phyloP scores from a whole-genome alignment of 139 green algal species.

The Yamagishiella unicocca region DNA sequence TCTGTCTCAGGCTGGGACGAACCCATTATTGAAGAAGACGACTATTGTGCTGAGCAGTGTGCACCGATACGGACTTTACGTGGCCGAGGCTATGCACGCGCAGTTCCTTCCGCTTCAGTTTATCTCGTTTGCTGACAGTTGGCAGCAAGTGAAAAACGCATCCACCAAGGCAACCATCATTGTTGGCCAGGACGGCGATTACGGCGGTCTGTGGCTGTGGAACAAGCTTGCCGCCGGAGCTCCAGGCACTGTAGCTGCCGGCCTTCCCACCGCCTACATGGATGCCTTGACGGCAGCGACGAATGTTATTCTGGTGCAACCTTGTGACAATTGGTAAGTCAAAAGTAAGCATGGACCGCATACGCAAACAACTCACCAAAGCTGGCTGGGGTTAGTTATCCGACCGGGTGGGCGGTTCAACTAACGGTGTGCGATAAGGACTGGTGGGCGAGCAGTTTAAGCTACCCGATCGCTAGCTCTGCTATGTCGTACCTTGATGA shows the following conservation, averaged over 20 bases:
- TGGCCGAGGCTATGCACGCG: not conserved
- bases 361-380: no score
- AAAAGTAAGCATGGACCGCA: no score
- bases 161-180: not conserved
- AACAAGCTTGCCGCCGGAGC: slow-evolving; percentile 2
- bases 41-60: not conserved
- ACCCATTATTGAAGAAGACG: not conserved
- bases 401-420: no score
- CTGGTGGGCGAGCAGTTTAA: no score
- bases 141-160: not conserved
- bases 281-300: not conserved
- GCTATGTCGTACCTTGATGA: no score
- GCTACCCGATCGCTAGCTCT: no score
- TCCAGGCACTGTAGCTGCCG: not conserved
- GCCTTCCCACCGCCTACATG: not conserved
- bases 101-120: not conserved
- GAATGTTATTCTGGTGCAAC: not conserved
- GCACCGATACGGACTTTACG: not conserved
- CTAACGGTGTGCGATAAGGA: no score
- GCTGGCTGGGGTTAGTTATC: no score
- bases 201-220: slow-evolving; percentile 5
- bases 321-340: not conserved
- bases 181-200: not conserved
- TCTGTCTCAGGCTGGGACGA: not conserved
- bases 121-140: not conserved